These are phyloP conservation scores for Leccinum solheimii DNA, from an alignment of 1,284 basidiomycete species.

Conservation along the genomic window DNA sequence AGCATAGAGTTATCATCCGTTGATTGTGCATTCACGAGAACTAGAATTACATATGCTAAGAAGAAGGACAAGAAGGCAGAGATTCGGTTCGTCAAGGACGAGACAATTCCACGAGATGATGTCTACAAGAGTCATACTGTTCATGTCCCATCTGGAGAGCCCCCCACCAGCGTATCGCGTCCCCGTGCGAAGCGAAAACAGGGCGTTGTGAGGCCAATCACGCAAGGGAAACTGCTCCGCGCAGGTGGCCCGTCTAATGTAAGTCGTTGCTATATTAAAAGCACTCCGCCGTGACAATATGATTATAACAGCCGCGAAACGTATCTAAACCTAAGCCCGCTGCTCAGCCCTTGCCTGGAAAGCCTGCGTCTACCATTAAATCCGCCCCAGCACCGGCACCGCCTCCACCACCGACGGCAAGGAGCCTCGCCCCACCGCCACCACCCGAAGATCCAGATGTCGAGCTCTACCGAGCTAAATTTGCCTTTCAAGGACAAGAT, in stretches of 20 bases:
- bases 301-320: constrained; percentile 46
- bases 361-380: constrained; percentile 33
- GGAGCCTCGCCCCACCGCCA: constrained; percentile 46
- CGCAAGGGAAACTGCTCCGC: constrained; percentile 78
- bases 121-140: constrained; percentile 94
- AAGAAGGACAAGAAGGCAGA: constrained; percentile 95
- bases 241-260: constrained; percentile 74
- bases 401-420: constrained; percentile 47
- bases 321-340: constrained; percentile 56
- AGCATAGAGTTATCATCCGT: constrained; percentile 30
- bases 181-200: constrained; percentile 89
- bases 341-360: constrained; percentile 59
- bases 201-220: constrained; percentile 80
- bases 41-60: constrained; percentile 86
- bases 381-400: constrained; percentile 36
- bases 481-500: constrained; percentile 85
- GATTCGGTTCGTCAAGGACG: constrained; percentile 91
- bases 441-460: constrained; percentile 62
- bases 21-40: constrained; percentile 12
- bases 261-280: constrained; percentile 20
- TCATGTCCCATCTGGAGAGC: constrained; percentile 86
- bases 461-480: constrained; percentile 84
- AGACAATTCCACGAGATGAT: constrained; percentile 80
- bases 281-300: constrained; percentile 8
- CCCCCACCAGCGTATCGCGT: constrained; percentile 76